These are phyloP conservation scores for Eucalyptus marginata DNA, from an alignment of 345 rosid species.

Conservation along the genomic window DNA sequence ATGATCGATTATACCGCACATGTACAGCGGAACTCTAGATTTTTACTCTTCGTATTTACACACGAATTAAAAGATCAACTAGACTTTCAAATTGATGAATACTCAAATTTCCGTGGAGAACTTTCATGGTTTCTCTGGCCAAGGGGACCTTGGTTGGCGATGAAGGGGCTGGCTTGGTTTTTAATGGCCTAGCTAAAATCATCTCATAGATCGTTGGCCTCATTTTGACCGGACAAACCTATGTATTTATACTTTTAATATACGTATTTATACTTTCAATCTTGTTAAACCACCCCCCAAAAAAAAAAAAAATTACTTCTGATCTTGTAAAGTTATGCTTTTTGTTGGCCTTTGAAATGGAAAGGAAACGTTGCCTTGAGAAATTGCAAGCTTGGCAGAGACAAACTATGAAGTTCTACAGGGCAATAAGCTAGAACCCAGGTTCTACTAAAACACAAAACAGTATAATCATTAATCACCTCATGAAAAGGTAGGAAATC, in stretches of 20 bases:
- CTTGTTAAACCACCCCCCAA: no score
- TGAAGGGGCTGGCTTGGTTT: not conserved
- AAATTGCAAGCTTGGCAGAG: not conserved
- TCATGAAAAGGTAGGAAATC: no score
- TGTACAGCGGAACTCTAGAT: not conserved
- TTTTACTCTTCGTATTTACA: not conserved
- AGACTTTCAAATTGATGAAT: not conserved
- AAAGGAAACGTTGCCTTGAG: not conserved
- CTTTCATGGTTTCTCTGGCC: not conserved
- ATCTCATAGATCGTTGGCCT: not conserved
- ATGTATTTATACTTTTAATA: not conserved
- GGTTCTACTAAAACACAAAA: not conserved
- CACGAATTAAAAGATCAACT: not conserved
- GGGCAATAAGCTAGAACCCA: constrained; percentile 70
- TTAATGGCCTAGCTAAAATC: not conserved
- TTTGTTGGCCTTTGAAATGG: not conserved
- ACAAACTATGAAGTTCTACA: not conserved
- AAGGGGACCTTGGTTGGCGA: not conserved
- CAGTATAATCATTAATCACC: no score
- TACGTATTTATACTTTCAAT: no score
- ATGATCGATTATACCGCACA: not conserved
- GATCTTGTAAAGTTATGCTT: not conserved
- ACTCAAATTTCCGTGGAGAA: not conserved
- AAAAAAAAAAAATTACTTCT: not conserved
- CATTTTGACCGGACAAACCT: not conserved